These are phyloP conservation scores for Harringtonia lauricola DNA, from an alignment of 2,329 filamentous ascomycete genomes.

Conservation along the genomic window DNA sequence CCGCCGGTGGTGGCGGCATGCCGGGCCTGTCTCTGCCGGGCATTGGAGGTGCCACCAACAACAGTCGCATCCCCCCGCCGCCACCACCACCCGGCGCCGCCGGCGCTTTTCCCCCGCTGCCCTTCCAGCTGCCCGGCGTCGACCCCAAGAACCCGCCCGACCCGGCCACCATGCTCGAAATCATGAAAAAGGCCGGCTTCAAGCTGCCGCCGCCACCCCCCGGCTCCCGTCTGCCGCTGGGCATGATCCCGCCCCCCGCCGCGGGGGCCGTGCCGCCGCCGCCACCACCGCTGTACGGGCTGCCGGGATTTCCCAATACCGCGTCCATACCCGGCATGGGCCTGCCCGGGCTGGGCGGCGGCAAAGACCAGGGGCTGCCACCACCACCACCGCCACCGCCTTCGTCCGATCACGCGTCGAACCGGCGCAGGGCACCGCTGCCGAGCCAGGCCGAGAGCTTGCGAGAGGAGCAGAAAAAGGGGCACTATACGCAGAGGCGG, in stretches of 20 bases:
- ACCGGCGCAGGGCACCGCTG: conserved; percentile 52
- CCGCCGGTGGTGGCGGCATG: conserved; percentile 30
- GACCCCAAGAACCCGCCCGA: conserved; percentile 51
- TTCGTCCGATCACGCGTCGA: conserved; percentile 16
- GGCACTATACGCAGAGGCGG: conserved; percentile 45
- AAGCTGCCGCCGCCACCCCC: conserved; percentile 41
- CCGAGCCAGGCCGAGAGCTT: conserved; percentile 79
- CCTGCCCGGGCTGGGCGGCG: conserved; percentile 21
- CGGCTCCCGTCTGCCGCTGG: conserved; percentile 32
- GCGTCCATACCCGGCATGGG: conserved; percentile 18
- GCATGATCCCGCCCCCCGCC: conserved; percentile 31
- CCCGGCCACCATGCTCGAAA: conserved; percentile 48
- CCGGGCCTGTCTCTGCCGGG: conserved; percentile 50
- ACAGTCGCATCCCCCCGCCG: conserved; percentile 24
- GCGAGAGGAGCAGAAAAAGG: conserved; percentile 60
- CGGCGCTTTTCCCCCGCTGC: conserved; percentile 22
- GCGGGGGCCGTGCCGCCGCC: conserved; percentile 27
- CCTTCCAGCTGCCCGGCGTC: conserved; percentile 40
- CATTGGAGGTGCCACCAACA: conserved; percentile 25
- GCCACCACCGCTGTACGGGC: conserved; percentile 12
- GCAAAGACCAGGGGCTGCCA: conserved; percentile 22
- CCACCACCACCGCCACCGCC: background rate
- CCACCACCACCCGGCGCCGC: conserved; percentile 38
- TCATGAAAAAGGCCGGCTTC: conserved; percentile 55
- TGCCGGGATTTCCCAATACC: conserved; percentile 19